Conservation (phyloP, 495 filamentous ascomycete species). For the Elasticomyces elasticus region DNA sequence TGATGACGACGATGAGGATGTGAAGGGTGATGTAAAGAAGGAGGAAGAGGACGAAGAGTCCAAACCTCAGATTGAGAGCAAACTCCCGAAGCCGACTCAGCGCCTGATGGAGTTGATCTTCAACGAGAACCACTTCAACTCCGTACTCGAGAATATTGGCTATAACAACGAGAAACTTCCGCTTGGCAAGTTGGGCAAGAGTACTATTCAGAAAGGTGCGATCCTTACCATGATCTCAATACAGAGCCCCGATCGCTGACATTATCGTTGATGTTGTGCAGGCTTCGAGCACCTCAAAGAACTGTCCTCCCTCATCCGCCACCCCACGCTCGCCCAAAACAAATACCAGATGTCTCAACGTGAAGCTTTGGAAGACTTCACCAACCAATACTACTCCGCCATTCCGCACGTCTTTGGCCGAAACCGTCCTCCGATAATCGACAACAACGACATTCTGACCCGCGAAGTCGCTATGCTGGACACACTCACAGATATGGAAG, state of each 20-base stretch:
- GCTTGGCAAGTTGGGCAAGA: conserved; percentile 71
- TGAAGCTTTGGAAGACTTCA: conserved; percentile 44
- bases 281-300: conserved; percentile 67
- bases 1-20: conserved; percentile 42
- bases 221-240: no score
- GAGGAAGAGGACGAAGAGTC: background rate
- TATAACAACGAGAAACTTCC: conserved; percentile 75
- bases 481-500: conserved; percentile 71
- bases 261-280: no score
- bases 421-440: conserved; percentile 57
- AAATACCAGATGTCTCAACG: conserved; percentile 15
- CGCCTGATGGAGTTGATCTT: conserved; percentile 72
- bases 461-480: conserved; percentile 68
- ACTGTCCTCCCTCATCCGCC: conserved; percentile 51
- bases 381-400: conserved; percentile 66
- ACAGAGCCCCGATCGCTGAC: no score
- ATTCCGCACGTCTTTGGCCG: conserved; percentile 83
- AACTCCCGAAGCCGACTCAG: conserved; percentile 37
- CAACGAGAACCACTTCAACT: conserved; percentile 58
- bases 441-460: conserved; percentile 47
- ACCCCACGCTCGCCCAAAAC: conserved; percentile 38
- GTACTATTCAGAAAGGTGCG: conserved; percentile 58
- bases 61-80: conserved; percentile 6
- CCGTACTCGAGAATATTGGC: conserved; percentile 54
- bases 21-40: background rate